A percentile compares a stretch with the other conserved stretches of the same genome.
These are phyloP conservation scores for Phoenix roebelenii DNA, from an alignment of 176 grass and related monocot species.

Conservation along the genomic window DNA sequence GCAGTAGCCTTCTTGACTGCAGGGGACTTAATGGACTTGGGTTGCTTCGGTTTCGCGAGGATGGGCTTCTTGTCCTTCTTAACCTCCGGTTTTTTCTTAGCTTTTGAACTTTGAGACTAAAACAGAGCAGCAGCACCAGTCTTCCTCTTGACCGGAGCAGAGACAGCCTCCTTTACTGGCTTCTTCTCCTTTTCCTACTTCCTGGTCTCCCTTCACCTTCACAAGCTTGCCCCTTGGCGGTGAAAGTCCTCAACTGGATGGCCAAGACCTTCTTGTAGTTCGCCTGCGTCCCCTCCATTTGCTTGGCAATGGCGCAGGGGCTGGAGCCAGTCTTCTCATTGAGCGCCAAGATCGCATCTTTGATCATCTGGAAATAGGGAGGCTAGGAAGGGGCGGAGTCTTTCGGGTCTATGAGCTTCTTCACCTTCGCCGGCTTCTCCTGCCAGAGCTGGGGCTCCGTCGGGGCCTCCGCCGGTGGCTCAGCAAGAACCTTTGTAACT, in stretches of 20 bases:
- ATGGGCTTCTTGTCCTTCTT: neutral
- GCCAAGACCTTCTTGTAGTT: constrained; percentile 85
- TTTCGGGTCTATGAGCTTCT: neutral
- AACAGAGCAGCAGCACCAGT: neutral
- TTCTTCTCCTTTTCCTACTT: neutral
- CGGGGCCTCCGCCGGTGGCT: neutral
- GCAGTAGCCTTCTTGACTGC: constrained; percentile 29
- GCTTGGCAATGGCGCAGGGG: constrained; percentile 64
- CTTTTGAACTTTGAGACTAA: neutral
- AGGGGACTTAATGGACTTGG: constrained; percentile 26
- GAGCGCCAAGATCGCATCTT: constrained; percentile 58
- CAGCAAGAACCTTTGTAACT: too few species aligned
- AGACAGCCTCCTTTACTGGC: constrained; percentile 30
- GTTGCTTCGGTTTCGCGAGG: neutral
- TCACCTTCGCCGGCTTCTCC: constrained; percentile 1
- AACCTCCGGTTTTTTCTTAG: constrained; percentile 18
- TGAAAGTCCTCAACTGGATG: constrained; percentile 35
- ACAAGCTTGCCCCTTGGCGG: constrained; percentile 77
- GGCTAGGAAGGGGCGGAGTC: neutral
- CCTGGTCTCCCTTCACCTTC: constrained; percentile 54
- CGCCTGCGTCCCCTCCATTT: constrained; percentile 58
- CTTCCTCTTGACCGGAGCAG: constrained; percentile 8
- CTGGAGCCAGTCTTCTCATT: constrained; percentile 87
- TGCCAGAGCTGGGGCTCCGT: neutral
- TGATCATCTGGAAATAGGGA: constrained; percentile 60